Percentiles rank a stretch among this genome's conserved stretches.
Evolutionary conservation across 495 filamentous ascomycete genomes (phyloP).

Genomic region (Tricharina praecox): DNA sequence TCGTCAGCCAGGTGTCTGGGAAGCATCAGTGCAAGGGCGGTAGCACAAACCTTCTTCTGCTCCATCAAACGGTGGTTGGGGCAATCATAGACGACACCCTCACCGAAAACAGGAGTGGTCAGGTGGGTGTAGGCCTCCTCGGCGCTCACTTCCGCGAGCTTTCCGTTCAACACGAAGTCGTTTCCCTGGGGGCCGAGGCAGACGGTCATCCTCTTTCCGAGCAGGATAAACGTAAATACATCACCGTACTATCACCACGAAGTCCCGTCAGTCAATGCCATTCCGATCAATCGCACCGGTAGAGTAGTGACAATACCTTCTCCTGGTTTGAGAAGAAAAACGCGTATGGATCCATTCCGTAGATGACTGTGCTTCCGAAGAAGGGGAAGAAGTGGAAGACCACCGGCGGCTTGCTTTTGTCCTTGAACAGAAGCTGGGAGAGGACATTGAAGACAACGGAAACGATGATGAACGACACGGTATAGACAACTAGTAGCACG

Average conservation of each 20-base stretch:
- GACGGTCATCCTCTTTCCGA: conserved; percentile 60
- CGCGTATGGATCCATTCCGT: conserved; percentile 67
- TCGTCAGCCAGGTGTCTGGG: too few species aligned
- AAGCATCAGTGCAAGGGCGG: too few species aligned
- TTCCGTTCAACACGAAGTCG: conserved; percentile 75
- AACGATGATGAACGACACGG: conserved; percentile 33
- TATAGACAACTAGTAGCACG: conserved; percentile 26
- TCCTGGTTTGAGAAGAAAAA: conserved; percentile 55
- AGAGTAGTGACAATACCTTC: too few species aligned
- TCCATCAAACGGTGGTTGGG: conserved; percentile 75
- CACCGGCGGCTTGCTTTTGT: conserved; percentile 56
- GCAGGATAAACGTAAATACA: conserved; percentile 61
- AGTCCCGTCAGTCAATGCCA: too few species aligned
- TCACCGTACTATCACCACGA: conserved; percentile 48
- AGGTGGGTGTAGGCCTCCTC: conserved; percentile 69
- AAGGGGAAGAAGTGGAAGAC: conserved; percentile 76
- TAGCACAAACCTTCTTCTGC: conserved; percentile 59
- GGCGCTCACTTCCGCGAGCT: conserved; percentile 61
- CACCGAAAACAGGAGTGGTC: conserved; percentile 73
- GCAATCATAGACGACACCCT: conserved; percentile 76
- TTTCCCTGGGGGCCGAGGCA: conserved; percentile 65
- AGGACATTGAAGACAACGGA: conserved; percentile 49
- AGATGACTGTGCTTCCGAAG: conserved; percentile 59
- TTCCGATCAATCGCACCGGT: too few species aligned
- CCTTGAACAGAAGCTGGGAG: conserved; percentile 50